Evolutionary conservation across 2,329 filamentous ascomycete genomes (phyloP), one percentile per base, ranked within the genome.

Genomic region (Aureobasidium namibiae): DNA sequence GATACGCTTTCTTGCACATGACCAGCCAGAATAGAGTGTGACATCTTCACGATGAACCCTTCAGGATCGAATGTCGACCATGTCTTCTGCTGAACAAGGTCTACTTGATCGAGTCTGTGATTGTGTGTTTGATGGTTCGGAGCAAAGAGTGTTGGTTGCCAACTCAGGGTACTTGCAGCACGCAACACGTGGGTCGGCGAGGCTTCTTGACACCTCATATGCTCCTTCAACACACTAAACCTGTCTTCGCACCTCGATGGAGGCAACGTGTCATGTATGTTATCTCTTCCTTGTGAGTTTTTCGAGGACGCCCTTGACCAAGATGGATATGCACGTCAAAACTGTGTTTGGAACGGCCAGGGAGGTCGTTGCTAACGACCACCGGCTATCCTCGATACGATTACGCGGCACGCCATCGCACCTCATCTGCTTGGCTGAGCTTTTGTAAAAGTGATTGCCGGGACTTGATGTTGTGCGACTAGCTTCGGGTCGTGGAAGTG

Each of bases 331-430:
- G 3, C 4, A 45, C 9, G 23, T n/a, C 3, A 5, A 9, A n/a
- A 14, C 7, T 7, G 11, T 29, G 42, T 18, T 48, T 18, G 29
- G 14, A 13, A 29, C 46, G 9, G 33, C 5, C 18, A 23, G 18
- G 7, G 5, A 36, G 26, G 14, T 6, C 21, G 46, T 49, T 49
- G 18, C 21, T 23, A 49, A 49, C 46, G 7, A 13, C 11, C 26
- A 44, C 41, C 38, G 18, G 18, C 41, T 26, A 26, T 46, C 44
- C 16, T 23, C 36, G 34, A 39, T 18, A 38, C 48, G 34, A 38
- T 52, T 52, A 38, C 48, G 44, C 44, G 36, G 36, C 36, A 38
- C 39, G 44, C 44, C 49, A 53, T 53, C 49, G 49, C 49, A 53
- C 49, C 49, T 53, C 49, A 53, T 53, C 34, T n/a, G 21, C 24